Evolutionary conservation across 1,139 yeast species (phyloP).

Genomic region (Suhomyces taliae): DNA sequence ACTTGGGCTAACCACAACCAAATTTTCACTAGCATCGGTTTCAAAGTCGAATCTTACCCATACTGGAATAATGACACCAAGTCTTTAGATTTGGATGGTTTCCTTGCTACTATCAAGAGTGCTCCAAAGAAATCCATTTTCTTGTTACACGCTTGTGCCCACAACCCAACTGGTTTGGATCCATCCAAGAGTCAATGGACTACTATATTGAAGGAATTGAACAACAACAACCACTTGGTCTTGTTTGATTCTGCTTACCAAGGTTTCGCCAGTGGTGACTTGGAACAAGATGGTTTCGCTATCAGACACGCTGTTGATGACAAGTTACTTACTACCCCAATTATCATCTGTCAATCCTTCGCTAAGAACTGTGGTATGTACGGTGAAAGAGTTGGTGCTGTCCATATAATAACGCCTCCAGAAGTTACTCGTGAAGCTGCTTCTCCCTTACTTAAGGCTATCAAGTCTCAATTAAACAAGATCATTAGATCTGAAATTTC

Average conservation of each 20-base stretch:
- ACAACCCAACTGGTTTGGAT: slow-evolving; percentile 53
- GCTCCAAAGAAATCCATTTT: slow-evolving; percentile 83
- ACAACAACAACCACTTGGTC: slow-evolving; percentile 39
- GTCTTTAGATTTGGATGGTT: slow-evolving; percentile 67
- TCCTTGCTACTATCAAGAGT: slow-evolving; percentile 57
- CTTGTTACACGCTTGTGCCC: slow-evolving; percentile 52
- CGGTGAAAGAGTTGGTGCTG: slow-evolving; percentile 96
- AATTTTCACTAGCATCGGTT: slow-evolving; percentile 64
- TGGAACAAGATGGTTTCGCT: slow-evolving; percentile 82
- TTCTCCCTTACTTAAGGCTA: slow-evolving; percentile 34
- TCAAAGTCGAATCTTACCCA: slow-evolving; percentile 64
- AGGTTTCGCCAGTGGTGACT: slow-evolving; percentile 84
- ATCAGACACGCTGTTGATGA: slow-evolving; percentile 75
- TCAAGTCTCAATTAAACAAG: slow-evolving; percentile 74
- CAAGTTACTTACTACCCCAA: slow-evolving; percentile 43
- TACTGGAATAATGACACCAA: slow-evolving; percentile 69
- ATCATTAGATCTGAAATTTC: slow-evolving; percentile 84
- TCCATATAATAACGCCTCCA: slow-evolving; percentile 65
- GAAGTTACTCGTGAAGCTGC: slow-evolving; percentile 27
- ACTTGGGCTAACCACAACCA: slow-evolving; percentile 97
- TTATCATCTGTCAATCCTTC: slow-evolving; percentile 88
- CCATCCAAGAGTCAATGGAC: slow-evolving; percentile 47
- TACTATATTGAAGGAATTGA: slow-evolving; percentile 47
- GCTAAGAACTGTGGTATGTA: slow-evolving; percentile 97
- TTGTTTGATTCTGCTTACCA: slow-evolving; percentile 52